Conservation (phyloP, 768 basidiomycete species). For the Suillus fuscotomentosus region DNA sequence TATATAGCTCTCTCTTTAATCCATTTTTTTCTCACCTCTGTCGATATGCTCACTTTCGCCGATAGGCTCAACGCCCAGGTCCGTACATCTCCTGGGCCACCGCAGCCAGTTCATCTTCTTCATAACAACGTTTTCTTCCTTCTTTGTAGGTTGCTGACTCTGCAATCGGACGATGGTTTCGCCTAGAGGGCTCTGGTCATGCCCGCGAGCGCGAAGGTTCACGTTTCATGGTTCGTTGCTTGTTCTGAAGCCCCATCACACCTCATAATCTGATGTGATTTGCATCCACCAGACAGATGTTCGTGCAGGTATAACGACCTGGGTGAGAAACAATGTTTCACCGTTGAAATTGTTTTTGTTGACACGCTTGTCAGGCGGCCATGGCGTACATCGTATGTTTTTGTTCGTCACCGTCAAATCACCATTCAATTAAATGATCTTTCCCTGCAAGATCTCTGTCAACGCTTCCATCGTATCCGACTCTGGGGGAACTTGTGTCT, state of each 20-base stretch:
- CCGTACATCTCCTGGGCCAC: neutral
- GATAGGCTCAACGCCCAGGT: slow-evolving; percentile 44
- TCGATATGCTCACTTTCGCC: slow-evolving; percentile 36
- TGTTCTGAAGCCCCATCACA: slow-evolving; percentile 7
- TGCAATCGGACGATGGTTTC: slow-evolving; percentile 62
- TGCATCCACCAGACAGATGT: slow-evolving; percentile 58
- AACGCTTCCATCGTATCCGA: slow-evolving; percentile 78
- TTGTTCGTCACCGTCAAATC: neutral
- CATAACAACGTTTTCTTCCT: neutral
- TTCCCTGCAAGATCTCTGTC: slow-evolving; percentile 63
- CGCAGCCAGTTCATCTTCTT: neutral
- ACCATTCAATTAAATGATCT: slow-evolving; percentile 3
- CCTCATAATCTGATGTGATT: neutral
- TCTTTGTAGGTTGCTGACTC: slow-evolving; percentile 38
- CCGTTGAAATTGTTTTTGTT: slow-evolving; percentile 10
- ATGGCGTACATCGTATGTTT: slow-evolving; percentile 4
- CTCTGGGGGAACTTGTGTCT: slow-evolving; percentile 81
- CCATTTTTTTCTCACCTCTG: slow-evolving; percentile 11
- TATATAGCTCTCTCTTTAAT: slow-evolving; percentile 18
- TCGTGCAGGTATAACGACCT: slow-evolving; percentile 78
- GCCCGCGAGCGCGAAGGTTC: slow-evolving; percentile 61
- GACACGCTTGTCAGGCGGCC: neutral
- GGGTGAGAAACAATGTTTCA: slow-evolving; percentile 46
- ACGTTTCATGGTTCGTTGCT: slow-evolving; percentile 49
- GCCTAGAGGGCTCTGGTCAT: slow-evolving; percentile 69